Evolutionary conservation across 2,329 filamentous ascomycete species (phyloP).

Genomic region (Gnomoniopsis smithogilvyi): DNA sequence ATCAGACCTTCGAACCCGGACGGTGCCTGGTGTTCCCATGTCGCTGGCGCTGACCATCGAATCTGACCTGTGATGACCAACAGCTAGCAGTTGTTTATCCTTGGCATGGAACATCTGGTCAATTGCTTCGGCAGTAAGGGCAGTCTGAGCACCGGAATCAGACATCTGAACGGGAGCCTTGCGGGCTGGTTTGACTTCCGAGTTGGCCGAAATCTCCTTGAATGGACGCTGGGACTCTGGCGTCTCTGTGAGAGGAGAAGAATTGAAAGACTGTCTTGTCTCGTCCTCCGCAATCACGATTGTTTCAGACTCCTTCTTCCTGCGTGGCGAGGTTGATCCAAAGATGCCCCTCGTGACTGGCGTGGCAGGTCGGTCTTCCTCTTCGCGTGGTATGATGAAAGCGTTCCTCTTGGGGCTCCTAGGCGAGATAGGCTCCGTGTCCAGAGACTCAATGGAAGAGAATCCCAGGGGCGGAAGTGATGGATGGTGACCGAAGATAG

Average conservation of each 20-base stretch:
- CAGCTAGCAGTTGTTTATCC: slow-evolving; percentile 20
- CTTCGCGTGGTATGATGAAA: slow-evolving; percentile 53
- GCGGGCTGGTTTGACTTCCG: slow-evolving; percentile 36
- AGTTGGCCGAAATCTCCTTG: slow-evolving; percentile 61
- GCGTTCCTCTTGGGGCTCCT: slow-evolving; percentile 53
- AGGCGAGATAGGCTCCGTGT: slow-evolving; percentile 43
- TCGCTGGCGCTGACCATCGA: slow-evolving; percentile 27
- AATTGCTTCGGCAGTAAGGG: slow-evolving; percentile 77
- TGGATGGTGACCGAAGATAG: background rate
- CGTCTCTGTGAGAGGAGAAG: slow-evolving; percentile 38
- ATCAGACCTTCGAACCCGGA: slow-evolving; percentile 44
- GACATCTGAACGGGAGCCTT: slow-evolving; percentile 44
- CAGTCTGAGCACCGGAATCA: slow-evolving; percentile 78
- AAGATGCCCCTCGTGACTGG: slow-evolving; percentile 6
- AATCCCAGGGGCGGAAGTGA: slow-evolving; percentile 33
- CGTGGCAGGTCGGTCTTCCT: slow-evolving; percentile 23
- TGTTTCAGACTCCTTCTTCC: slow-evolving; percentile 33
- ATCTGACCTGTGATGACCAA: slow-evolving; percentile 32
- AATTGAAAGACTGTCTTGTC: slow-evolving; percentile 51
- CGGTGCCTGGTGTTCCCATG: slow-evolving; percentile 30
- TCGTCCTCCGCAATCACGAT: slow-evolving; percentile 63
- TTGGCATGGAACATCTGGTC: slow-evolving; percentile 69
- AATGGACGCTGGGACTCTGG: slow-evolving; percentile 58
- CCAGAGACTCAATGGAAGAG: slow-evolving; percentile 42
- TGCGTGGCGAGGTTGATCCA: slow-evolving; percentile 38